phyloP scores from a whole-genome alignment of 1,284 basidiomycete genomes.

The Moesziomyces antarcticus region DNA sequence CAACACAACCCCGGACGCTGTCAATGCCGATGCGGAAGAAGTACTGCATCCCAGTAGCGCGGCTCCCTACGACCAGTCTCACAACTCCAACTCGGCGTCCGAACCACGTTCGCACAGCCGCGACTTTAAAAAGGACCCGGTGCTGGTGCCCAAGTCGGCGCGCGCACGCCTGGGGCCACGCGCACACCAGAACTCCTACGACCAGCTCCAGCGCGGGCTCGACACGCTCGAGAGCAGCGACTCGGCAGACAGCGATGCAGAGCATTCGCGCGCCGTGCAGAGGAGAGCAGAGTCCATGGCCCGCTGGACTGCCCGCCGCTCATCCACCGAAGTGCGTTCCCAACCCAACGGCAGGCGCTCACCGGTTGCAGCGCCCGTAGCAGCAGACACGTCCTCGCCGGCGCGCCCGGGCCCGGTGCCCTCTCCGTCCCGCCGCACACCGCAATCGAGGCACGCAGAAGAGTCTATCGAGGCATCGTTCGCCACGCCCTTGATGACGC shows the following conservation, averaged over 20 bases:
- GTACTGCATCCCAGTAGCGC: not conserved
- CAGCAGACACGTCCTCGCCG: constrained; percentile 1
- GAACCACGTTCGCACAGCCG: constrained; percentile 27
- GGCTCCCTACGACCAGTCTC: constrained; percentile 8
- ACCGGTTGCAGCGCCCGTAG: too few species aligned
- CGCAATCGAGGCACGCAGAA: constrained; percentile 2
- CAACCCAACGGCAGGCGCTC: not conserved
- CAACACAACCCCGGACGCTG: not conserved
- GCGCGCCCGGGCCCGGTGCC: constrained; percentile 7
- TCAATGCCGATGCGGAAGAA: not conserved
- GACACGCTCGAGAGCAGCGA: constrained; percentile 23
- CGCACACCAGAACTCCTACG: constrained; percentile 30
- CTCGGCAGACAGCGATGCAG: constrained; percentile 30
- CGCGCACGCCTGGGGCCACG: not conserved
- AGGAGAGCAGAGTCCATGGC: constrained; percentile 35
- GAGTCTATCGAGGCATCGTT: not conserved
- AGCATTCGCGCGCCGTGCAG: constrained; percentile 16
- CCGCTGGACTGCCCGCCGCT: constrained; percentile 32
- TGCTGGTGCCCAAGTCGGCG: constrained; percentile 22
- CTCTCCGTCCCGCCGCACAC: constrained; percentile 5
- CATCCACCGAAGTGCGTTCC: constrained; percentile 3
- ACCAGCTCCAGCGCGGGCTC: constrained; percentile 30
- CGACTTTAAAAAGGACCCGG: constrained; percentile 34
- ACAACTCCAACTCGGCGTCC: constrained; percentile 16
- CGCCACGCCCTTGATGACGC: constrained; percentile 15